Conservation (phyloP, 2,329 filamentous ascomycete species). For the Pseudogymnoascus sp. region DNA sequence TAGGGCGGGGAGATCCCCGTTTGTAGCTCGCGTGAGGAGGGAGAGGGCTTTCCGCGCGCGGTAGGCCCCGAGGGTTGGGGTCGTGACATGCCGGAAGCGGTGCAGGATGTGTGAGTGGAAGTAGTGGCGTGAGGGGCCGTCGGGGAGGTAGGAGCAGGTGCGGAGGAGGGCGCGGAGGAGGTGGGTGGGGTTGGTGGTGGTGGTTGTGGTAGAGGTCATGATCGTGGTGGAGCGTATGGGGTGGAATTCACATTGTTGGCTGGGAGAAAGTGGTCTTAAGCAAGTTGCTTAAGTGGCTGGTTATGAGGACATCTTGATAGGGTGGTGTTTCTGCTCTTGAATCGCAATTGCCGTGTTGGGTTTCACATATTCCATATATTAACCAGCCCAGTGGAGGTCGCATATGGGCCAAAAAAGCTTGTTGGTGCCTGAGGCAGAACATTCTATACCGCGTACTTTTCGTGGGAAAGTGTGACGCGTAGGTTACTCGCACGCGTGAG, state of each 20-base stretch:
- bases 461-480: not conserved
- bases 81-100: conserved; percentile 37
- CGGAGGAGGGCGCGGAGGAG: conserved; percentile 53
- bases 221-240: not conserved
- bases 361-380: conserved; percentile 1
- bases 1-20: conserved; percentile 41
- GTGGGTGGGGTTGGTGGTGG: conserved; percentile 22
- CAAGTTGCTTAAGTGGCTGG: conserved; percentile 3
- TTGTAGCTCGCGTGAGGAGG: conserved; percentile 43
- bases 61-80: conserved; percentile 27
- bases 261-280: conserved; percentile 3
- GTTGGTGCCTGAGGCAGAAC: not conserved
- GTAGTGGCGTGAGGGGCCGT: conserved; percentile 37
- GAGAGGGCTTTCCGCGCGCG: conserved; percentile 37
- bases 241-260: not conserved
- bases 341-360: conserved; percentile 2
- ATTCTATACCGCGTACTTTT: not conserved
- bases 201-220: not conserved
- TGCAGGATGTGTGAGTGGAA: conserved; percentile 35
- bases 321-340: conserved; percentile 1
- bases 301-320: not conserved
- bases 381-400: not conserved
- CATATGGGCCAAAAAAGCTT: not conserved
- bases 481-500: not conserved
- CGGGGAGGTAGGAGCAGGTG: conserved; percentile 51